Conservation (phyloP, 371 early-diverging fungal genomes). For the Lichtheimia ornata region DNA sequence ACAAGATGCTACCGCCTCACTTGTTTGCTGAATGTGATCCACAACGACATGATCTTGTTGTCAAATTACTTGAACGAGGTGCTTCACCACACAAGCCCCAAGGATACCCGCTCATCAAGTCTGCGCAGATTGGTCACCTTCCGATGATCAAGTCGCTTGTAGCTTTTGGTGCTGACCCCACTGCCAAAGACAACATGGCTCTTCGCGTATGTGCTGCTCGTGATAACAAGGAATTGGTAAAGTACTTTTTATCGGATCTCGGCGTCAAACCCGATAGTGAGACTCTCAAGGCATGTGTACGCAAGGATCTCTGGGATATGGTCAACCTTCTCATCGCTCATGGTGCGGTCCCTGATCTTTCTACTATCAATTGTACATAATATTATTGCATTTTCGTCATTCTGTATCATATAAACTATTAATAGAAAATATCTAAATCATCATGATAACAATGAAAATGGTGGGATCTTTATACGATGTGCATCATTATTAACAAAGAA, state of each 20-base stretch:
- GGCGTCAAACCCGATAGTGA: conserved; percentile 46
- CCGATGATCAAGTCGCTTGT: conserved; percentile 47
- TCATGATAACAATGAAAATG: not conserved
- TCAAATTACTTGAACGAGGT: conserved; percentile 35
- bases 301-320: conserved; percentile 49
- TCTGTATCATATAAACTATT: not conserved
- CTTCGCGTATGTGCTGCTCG: conserved; percentile 43
- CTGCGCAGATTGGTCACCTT: conserved; percentile 43
- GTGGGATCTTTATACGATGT: not conserved
- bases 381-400: not conserved
- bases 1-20: conserved; percentile 37
- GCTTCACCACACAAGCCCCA: conserved; percentile 47
- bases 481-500: conserved; percentile 11
- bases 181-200: conserved; percentile 46
- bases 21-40: conserved; percentile 22
- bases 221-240: conserved; percentile 41
- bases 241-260: conserved; percentile 45
- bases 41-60: conserved; percentile 19
- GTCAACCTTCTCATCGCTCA: conserved; percentile 47
- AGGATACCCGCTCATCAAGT: conserved; percentile 58
- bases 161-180: conserved; percentile 46
- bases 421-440: not conserved
- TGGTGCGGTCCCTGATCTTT: conserved; percentile 53
- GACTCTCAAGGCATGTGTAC: conserved; percentile 39
- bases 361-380: conserved; percentile 27